These are phyloP conservation scores for Rhizoclosmatium sp. DNA, from an alignment of 192 early-diverging fungal species.

Conservation along the genomic window DNA sequence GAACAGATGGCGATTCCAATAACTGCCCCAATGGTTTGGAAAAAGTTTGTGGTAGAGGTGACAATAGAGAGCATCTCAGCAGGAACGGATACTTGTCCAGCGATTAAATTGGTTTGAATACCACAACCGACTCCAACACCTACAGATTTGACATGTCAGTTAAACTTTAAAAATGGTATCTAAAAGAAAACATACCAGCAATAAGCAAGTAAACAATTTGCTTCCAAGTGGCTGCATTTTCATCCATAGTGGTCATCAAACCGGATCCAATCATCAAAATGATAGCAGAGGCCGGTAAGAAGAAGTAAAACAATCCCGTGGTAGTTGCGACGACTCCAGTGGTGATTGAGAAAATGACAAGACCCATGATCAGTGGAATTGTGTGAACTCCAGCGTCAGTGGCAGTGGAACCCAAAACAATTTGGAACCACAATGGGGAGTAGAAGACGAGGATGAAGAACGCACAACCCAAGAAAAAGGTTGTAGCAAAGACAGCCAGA, in stretches of 20 bases:
- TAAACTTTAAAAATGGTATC: background rate
- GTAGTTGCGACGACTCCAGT: constrained; percentile 67
- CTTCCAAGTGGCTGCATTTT: constrained; percentile 52
- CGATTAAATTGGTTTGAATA: constrained; percentile 76
- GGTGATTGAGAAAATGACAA: constrained; percentile 64
- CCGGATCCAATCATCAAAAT: constrained; percentile 56
- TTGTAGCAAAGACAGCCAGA: constrained; percentile 24
- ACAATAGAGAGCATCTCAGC: constrained; percentile 73
- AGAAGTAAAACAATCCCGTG: constrained; percentile 65
- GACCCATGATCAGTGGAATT: constrained; percentile 67
- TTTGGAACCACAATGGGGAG: constrained; percentile 72
- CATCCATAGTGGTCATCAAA: constrained; percentile 67
- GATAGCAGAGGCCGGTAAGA: constrained; percentile 62
- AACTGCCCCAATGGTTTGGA: constrained; percentile 64
- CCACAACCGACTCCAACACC: constrained; percentile 70
- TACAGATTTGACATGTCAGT: no score
- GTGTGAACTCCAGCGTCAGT: constrained; percentile 75
- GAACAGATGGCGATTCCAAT: constrained; percentile 69
- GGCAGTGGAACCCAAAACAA: constrained; percentile 71
- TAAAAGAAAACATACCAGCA: constrained; percentile 59
- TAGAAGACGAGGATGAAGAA: constrained; percentile 44
- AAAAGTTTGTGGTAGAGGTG: constrained; percentile 61
- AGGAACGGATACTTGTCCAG: constrained; percentile 70
- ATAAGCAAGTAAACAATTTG: constrained; percentile 71
- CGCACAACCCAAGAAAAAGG: constrained; percentile 45